Evolutionary conservation across 2,329 filamentous ascomycete genomes (phyloP), one percentile per base, ranked within the genome.

Genomic region (Didymella lethalis): DNA sequence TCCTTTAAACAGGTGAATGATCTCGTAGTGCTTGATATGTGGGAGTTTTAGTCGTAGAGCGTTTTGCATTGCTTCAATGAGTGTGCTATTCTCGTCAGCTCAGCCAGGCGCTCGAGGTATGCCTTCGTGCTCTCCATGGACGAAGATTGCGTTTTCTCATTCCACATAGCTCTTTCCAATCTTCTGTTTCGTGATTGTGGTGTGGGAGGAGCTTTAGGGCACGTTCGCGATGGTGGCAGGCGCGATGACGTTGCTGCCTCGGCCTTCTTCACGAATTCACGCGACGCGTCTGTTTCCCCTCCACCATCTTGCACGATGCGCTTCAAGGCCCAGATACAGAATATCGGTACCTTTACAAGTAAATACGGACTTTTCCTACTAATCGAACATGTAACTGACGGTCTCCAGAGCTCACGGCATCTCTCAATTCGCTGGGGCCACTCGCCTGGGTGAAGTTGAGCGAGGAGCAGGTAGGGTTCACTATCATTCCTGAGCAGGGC

Each of bases 361-460:
- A 80, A 64, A 12, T 16, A 32, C 12, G 16, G 3, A 16, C 31
- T 10, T 32, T 6, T 16, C 4, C 12, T 16, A 14, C 31, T 18
- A 2, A 23, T 23, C 2, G 23, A 0, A 20, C 1, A 43, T 14
- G 3, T n/a, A 20, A 36, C 61, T 69, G 26, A 66, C 34, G 34
- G 20, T 3, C 11, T 32, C 4, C 69, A 88, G 86, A 88, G 70
- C 81, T 89, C 63, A 86, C 84, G 12, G 85, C 85, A 14, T 88
- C 87, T 5, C 81, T 89, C 51, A 82, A 85, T 28, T 87, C 86
- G 14, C 79, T 89, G 18, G 92, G 93, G 66, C 93, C 94, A 77
- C 89, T 96, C 63, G 92, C 91, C 45, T 97, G 93, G 93, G 84
- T 97, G 64, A 90, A 93, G 65, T 86, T 99, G 32, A 92, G 94